These are phyloP conservation scores for Trypanosomatidae sp. DNA, from an alignment of 208 protist genomes.

Conservation along the genomic window DNA sequence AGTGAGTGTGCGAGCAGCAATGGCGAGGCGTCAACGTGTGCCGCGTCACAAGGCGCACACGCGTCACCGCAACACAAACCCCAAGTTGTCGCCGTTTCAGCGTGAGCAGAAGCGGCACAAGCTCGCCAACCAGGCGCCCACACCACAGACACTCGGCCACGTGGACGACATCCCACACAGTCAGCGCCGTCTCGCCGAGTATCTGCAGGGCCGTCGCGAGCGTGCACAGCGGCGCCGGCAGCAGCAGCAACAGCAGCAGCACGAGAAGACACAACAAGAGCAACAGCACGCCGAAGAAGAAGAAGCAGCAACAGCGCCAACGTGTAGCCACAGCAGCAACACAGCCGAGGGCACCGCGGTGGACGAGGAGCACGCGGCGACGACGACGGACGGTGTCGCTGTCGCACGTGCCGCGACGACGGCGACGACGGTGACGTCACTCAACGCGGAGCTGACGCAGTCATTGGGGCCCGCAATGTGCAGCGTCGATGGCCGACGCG, in stretches of 20 bases:
- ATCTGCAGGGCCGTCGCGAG: conserved; percentile 26
- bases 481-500: too few species aligned
- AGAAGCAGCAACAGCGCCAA: too few species aligned
- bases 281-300: too few species aligned
- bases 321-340: too few species aligned
- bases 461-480: too few species aligned
- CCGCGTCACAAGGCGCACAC: conserved; percentile 59
- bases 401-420: too few species aligned
- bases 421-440: too few species aligned
- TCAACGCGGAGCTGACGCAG: too few species aligned
- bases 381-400: too few species aligned
- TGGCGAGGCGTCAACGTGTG: conserved; percentile 65
- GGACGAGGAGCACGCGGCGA: too few species aligned
- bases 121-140: conserved; percentile 70
- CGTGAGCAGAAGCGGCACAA: conserved; percentile 49
- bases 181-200: conserved; percentile 43
- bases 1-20: conserved; percentile 2
- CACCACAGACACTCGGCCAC: conserved; percentile 10
- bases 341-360: too few species aligned
- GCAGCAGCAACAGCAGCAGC: conserved; percentile 5
- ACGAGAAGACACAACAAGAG: too few species aligned
- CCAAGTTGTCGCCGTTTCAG: conserved; percentile 81
- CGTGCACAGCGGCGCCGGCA: conserved; percentile 14
- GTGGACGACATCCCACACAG: conserved; percentile 46
- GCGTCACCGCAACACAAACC: conserved; percentile 65